Percentiles rank a stretch among this genome's conserved stretches.
These are phyloP conservation scores for Globomyces pollinis-pini DNA, from an alignment of 192 early-diverging fungal species.

Conservation along the genomic window DNA sequence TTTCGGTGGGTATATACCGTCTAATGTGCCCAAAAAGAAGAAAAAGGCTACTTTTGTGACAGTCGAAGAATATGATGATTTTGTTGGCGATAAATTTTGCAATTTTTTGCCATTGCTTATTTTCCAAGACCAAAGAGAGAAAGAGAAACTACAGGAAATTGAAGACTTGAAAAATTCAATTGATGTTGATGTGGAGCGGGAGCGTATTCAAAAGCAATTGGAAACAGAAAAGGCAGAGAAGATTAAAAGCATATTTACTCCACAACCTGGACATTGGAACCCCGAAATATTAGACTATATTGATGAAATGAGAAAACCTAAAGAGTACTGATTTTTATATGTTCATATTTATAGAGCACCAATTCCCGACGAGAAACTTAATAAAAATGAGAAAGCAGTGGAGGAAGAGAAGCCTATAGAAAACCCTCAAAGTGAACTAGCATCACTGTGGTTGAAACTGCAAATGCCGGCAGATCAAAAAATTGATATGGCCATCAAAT, in stretches of 20 bases:
- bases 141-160: constrained; percentile 9
- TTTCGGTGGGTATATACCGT: constrained; percentile 51
- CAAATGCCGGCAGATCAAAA: constrained; percentile 51
- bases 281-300: constrained; percentile 42
- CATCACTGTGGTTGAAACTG: constrained; percentile 38
- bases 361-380: background rate
- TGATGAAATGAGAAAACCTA: constrained; percentile 27
- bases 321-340: background rate
- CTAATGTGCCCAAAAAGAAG: constrained; percentile 22
- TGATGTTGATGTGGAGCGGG: constrained; percentile 27
- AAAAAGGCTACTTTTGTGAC: background rate
- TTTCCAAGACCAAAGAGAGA: constrained; percentile 24
- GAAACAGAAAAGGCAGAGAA: constrained; percentile 21
- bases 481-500: constrained; percentile 56
- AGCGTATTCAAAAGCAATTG: constrained; percentile 19
- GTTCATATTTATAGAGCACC: too few relatives aligned
- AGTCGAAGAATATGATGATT: constrained; percentile 9
- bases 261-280: constrained; percentile 39
- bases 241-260: constrained; percentile 22
- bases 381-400: constrained; percentile 8
- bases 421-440: constrained; percentile 35
- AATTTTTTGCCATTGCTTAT: constrained; percentile 36
- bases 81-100: constrained; percentile 22
- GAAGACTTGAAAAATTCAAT: constrained; percentile 22
- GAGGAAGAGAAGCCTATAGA: background rate